phyloP scores from a whole-genome alignment of 148 eudicot species.

The Heliamphora exappendiculata region DNA sequence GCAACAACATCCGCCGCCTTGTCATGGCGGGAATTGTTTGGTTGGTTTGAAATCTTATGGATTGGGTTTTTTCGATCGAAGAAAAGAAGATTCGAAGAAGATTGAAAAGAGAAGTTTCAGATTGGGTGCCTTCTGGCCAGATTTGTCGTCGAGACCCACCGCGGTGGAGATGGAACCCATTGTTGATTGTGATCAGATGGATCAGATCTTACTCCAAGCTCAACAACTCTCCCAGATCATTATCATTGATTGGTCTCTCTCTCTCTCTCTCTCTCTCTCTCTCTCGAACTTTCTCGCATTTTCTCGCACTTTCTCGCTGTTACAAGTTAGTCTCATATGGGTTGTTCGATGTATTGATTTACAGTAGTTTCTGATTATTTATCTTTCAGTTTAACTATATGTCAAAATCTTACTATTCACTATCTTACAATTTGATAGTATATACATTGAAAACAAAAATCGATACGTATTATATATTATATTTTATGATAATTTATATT shows the following conservation, averaged over 20 bases:
- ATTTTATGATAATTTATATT: too few species aligned
- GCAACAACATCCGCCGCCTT: constrained; percentile 12
- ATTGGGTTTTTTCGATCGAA: constrained; percentile 27
- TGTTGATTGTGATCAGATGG: constrained; percentile 53
- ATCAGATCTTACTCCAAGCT: constrained; percentile 45
- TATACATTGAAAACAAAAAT: too few species aligned
- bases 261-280: constrained; percentile 11
- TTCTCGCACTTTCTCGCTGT: too few species aligned
- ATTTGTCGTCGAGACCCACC: constrained; percentile 38
- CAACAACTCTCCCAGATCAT: constrained; percentile 48
- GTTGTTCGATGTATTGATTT: too few species aligned
- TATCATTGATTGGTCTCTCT: constrained; percentile 64
- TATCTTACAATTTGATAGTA: too few species aligned
- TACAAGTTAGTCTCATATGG: too few species aligned
- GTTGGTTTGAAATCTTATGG: constrained; percentile 17
- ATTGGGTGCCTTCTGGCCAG: constrained; percentile 44
- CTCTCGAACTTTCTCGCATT: not conserved
- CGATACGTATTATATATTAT: too few species aligned
- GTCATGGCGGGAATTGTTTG: constrained; percentile 20
- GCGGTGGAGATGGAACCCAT: constrained; percentile 56
- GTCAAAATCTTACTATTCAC: too few species aligned
- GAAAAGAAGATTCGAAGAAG: constrained; percentile 24
- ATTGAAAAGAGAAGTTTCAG: constrained; percentile 32
- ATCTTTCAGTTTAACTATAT: too few species aligned
- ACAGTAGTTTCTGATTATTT: too few species aligned